Base-by-base conservation (phyloP, 371 early-diverging fungal genomes). In the Blakeslea trispora region DNA sequence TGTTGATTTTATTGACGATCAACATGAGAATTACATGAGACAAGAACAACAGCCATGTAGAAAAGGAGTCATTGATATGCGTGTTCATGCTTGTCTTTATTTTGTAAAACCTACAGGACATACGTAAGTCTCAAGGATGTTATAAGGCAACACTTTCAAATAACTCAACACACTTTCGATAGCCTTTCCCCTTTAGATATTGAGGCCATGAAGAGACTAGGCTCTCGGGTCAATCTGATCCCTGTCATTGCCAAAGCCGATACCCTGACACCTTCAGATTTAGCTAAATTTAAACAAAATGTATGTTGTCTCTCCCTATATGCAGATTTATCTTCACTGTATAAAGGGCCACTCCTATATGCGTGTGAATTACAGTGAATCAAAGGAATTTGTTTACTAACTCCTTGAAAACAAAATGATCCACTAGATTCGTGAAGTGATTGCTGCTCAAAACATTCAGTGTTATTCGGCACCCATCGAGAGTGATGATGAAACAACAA, bases 81-180 rank as follows among this genome's bases (percentile, higher is more conserved):
- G 92, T 47, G 87, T 92, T 17, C 91, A 99, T 63, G 95, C 93
- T 4, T 95, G 95, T 67, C 65, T 99, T 15, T 97, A 97, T 82
- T 96, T 97, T 66, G 92, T 97, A 59, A 86, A 92, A 28, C 94
- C 95, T 22, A 90, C 90, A 31, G 93, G 94, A 15, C 93, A 92
- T 64, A 89, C 87, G 91, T 90, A 79, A 55, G 80, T 72, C 28
- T 28, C 28, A 28, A 28, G 28, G 3, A 5, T 3, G 28, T 28
- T 28, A 3, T 5, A 28, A 28, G 28, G 34, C 23, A 28, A 41
- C 10, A 53, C 14, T 39, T 3, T 10, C 5, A 21, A 24, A 31
- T 19, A 9, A 34, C n/a, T 19, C 21, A 15, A 14, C 34, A 19
- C 24, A 28, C 43, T 35, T 28, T 19, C 17, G 28, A 42, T 28